phyloP scores from a whole-genome alignment of 75 land plant genomes.

The Ceratopteris richardii region DNA sequence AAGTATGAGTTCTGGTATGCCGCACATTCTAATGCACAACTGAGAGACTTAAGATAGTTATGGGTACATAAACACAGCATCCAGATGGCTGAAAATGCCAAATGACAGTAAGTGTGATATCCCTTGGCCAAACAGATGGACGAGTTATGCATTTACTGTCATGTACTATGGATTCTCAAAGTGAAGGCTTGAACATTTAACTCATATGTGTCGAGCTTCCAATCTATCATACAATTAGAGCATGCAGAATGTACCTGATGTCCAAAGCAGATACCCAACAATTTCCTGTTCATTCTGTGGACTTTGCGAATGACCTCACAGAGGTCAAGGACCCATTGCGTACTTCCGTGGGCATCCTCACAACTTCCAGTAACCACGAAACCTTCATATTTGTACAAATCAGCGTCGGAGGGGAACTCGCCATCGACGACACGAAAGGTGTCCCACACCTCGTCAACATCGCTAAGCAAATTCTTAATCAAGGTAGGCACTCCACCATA shows the following conservation, averaged over 20 bases:
- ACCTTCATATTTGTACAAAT: conserved; percentile 45
- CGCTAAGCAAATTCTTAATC: conserved; percentile 39
- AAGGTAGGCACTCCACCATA: conserved; percentile 62
- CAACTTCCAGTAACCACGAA: conserved; percentile 71
- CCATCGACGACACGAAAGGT: conserved; percentile 52
- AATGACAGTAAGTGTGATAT: too few relatives aligned
- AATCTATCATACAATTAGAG: too few relatives aligned
- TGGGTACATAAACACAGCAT: background rate
- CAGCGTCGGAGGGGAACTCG: conserved; percentile 41
- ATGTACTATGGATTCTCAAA: too few relatives aligned
- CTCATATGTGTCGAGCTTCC: too few relatives aligned
- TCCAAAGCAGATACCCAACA: conserved; percentile 74
- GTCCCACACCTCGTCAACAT: conserved; percentile 64
- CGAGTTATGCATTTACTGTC: too few relatives aligned
- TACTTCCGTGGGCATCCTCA: conserved; percentile 61
- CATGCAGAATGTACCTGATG: conserved; percentile 42
- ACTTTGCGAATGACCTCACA: conserved; percentile 40
- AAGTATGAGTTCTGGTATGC: too few relatives aligned
- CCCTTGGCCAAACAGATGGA: too few relatives aligned
- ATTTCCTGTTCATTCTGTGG: conserved; percentile 40
- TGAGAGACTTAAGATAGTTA: background rate
- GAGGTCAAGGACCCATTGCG: conserved; percentile 50
- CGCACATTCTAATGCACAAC: background rate
- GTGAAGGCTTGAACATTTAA: too few relatives aligned
- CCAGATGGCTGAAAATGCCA: too few relatives aligned